A percentile compares a stretch with the other conserved stretches of the same genome.
phyloP scores from a whole-genome alignment of 139 green algal species.

The Chlorella sp. region DNA sequence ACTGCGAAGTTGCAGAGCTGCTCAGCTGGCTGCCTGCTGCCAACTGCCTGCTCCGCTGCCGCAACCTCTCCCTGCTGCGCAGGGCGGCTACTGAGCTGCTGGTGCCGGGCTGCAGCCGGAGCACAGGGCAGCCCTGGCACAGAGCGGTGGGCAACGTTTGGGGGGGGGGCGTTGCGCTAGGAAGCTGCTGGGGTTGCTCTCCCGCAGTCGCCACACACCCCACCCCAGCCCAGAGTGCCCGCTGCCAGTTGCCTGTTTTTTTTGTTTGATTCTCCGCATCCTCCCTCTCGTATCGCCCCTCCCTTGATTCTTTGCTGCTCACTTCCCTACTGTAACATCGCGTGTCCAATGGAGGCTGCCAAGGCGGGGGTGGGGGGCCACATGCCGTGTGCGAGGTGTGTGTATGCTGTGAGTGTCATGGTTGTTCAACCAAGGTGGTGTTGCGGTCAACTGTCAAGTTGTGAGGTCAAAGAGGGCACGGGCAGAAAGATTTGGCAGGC shows the following conservation, averaged over 20 bases:
- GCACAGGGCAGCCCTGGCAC: not conserved
- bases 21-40: not conserved
- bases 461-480: too few relatives aligned
- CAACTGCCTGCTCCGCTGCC: too few relatives aligned
- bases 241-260: not conserved
- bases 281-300: not conserved
- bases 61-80: not conserved
- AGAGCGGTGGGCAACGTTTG: not conserved
- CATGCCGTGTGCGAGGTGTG: not conserved
- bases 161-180: not conserved
- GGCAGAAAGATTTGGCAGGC: too few relatives aligned
- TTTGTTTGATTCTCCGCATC: not conserved
- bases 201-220: not conserved
- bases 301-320: constrained; percentile 4
- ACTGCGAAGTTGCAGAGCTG: not conserved
- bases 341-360: not conserved
- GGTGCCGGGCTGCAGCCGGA: not conserved
- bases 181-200: not conserved
- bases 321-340: not conserved
- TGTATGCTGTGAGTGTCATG: not conserved
- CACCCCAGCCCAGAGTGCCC: too few relatives aligned
- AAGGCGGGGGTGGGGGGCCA: too few relatives aligned
- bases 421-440: not conserved
- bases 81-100: constrained; percentile 3
- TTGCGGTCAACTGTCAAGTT: not conserved